Evolutionary conservation across 2,329 filamentous ascomycete genomes (phyloP).

Genomic region (Fusarium tjaetaba): DNA sequence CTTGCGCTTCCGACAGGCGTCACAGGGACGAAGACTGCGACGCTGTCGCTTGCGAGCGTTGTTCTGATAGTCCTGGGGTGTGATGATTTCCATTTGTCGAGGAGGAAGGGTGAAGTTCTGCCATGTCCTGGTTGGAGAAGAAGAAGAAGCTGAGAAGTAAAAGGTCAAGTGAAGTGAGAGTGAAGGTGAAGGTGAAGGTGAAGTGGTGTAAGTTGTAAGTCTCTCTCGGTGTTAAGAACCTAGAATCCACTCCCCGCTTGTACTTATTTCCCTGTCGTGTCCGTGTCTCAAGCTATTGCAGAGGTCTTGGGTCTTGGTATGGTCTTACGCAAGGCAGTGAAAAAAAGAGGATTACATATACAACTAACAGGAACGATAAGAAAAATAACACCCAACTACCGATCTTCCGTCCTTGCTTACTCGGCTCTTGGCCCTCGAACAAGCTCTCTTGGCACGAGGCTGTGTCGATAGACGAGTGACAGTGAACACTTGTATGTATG

Average conservation of each 20-base stretch:
- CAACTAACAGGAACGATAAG: not conserved
- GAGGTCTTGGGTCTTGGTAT: slow-evolving; percentile 11
- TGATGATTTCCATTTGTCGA: slow-evolving; percentile 46
- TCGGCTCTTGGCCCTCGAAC: slow-evolving; percentile 9
- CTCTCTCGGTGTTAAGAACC: not conserved
- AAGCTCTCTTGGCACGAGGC: slow-evolving; percentile 27
- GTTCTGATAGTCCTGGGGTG: slow-evolving; percentile 46
- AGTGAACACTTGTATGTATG: not conserved
- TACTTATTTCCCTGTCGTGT: slow-evolving; percentile 9
- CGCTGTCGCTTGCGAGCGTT: slow-evolving; percentile 44
- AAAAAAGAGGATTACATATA: not conserved
- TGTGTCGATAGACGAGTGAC: slow-evolving; percentile 24
- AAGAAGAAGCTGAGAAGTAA: not conserved
- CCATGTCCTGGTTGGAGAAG: slow-evolving; percentile 3
- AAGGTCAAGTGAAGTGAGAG: not conserved
- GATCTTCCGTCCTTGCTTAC: not conserved
- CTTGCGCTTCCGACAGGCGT: slow-evolving; percentile 48
- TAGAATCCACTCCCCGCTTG: slow-evolving; percentile 14
- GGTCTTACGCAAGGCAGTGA: not conserved
- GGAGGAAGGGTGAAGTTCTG: not conserved
- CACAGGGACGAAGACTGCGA: slow-evolving; percentile 46
- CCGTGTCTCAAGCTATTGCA: slow-evolving; percentile 20
- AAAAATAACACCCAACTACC: slow-evolving; percentile 8
- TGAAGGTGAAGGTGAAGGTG: not conserved
- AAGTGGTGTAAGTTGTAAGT: not conserved